Conservation (phyloP, 2,329 filamentous ascomycete genomes). For the Cladosporium sp. region DNA sequence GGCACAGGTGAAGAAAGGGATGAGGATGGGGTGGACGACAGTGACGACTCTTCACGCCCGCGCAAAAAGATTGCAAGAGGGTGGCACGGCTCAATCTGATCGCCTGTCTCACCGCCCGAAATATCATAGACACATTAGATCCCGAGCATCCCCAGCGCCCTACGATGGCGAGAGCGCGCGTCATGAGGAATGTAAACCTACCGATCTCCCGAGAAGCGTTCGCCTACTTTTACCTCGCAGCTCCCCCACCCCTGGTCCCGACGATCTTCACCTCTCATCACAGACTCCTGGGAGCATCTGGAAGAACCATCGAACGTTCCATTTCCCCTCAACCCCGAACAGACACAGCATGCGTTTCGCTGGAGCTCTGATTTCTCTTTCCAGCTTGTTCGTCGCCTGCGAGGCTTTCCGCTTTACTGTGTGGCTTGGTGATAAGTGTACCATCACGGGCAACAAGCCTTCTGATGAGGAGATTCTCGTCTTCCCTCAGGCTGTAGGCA, state of each 20-base stretch:
- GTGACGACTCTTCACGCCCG: no score
- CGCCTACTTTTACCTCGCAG: constrained; percentile 8
- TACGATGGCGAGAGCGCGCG: no score
- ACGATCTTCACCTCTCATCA: neutral
- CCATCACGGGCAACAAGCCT: neutral
- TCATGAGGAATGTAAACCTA: constrained; percentile 5
- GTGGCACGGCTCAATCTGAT: no score
- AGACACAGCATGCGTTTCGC: neutral
- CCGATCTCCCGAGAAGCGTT: neutral
- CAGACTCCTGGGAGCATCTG: neutral
- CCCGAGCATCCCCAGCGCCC: no score
- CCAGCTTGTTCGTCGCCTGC: no score
- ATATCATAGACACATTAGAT: no score
- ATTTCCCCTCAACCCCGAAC: neutral
- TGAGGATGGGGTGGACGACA: no score
- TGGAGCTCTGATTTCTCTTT: neutral
- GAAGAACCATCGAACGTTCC: neutral
- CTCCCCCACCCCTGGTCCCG: neutral
- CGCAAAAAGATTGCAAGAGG: no score
- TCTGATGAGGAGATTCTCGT: constrained; percentile 5
- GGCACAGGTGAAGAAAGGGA: no score
- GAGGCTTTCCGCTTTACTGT: constrained; percentile 6
- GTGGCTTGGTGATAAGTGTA: constrained; percentile 10
- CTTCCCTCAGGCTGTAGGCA: neutral
- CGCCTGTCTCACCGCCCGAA: no score